A percentile compares a stretch with the other conserved stretches of the same genome.
Evolutionary conservation across 108 stramenopile species (phyloP).

Genomic region (Schizochytrium sp.): DNA sequence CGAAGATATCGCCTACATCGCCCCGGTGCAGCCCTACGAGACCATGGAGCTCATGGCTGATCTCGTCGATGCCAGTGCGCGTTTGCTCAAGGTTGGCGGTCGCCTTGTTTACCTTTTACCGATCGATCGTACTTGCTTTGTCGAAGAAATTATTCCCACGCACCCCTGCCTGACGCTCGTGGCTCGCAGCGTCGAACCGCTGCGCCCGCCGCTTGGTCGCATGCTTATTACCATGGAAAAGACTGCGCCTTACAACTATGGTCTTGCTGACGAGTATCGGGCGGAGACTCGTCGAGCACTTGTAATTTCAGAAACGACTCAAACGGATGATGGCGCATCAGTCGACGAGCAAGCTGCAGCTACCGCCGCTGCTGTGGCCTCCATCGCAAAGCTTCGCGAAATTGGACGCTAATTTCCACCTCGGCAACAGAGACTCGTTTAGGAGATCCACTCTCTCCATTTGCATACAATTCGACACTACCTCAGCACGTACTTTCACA

Average conservation of each 20-base stretch:
- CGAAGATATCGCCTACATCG: constrained; percentile 26
- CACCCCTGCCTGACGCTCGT: constrained; percentile 23
- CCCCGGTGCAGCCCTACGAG: constrained; percentile 30
- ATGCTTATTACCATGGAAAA: constrained; percentile 4
- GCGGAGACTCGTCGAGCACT: neutral
- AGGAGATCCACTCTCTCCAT: too few species aligned
- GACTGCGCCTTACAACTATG: neutral
- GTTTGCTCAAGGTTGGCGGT: constrained; percentile 13
- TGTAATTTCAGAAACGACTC: neutral
- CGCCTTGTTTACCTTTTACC: constrained; percentile 37
- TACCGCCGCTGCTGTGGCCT: neutral
- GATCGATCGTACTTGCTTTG: neutral
- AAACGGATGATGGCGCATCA: neutral
- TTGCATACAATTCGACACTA: too few species aligned
- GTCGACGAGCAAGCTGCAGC: neutral
- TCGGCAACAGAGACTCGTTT: too few species aligned
- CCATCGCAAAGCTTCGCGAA: neutral
- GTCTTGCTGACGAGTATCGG: neutral
- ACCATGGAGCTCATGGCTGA: constrained; percentile 31
- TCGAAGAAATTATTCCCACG: neutral
- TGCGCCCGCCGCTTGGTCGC: neutral
- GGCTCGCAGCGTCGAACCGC: neutral
- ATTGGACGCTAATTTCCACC: neutral
- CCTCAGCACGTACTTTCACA: too few species aligned
- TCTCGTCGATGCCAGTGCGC: constrained; percentile 29